Base-by-base conservation (phyloP, 2,329 filamentous ascomycete species). In the Monosporascus sp. region DNA sequence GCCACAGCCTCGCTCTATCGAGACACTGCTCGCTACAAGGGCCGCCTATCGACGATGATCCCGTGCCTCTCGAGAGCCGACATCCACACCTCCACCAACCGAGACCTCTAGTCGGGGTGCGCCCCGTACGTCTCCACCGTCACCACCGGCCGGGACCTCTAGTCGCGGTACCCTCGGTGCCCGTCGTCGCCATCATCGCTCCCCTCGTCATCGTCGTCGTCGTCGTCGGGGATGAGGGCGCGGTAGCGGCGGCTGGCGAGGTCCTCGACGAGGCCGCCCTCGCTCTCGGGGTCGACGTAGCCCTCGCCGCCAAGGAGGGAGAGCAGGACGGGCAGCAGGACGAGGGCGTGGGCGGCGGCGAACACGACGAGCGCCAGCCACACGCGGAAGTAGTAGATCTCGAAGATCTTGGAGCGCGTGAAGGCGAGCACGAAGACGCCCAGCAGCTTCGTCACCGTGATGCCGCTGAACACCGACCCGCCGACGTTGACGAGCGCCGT, bases 351-450 rank as follows among this genome's bases (percentile, higher is more conserved):
- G 9, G 86, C 80, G 7, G 90, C 90, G 3, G 92, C 95, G 70
- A 96, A 93, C 9, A 95, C 70, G 11, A 99, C 92, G 51, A 99
- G 81, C 7, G 92, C 88, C 18, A 97, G 76, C 94, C 94, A 99
- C 44, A 99, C 89, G 44, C 94, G 83, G 79, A 99, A 99, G 73
- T 99, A 99, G 74, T 99, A 99, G 54, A 99, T 91, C 75, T 99
- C 95, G 65, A 99, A 99, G 66, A 99, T 99, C 82, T 97, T 99
- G 70, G 90, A 96, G 50, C 89, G 79, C 7, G 94, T 99, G 66
- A 97, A 99, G 0, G 94, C 94, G 20, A 99, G 77, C 37, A 99
- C 94, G 46, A 81, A 87, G 0, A 99, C 93, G 3, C 94, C 94
- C 2, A 99, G 77, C 1, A 99, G 80, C 72, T 99, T 99, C 2